A percentile compares a stretch with the other conserved stretches of the same genome.
phyloP scores from a whole-genome alignment of 75 land plant genomes.

The Azolla pinnata region DNA sequence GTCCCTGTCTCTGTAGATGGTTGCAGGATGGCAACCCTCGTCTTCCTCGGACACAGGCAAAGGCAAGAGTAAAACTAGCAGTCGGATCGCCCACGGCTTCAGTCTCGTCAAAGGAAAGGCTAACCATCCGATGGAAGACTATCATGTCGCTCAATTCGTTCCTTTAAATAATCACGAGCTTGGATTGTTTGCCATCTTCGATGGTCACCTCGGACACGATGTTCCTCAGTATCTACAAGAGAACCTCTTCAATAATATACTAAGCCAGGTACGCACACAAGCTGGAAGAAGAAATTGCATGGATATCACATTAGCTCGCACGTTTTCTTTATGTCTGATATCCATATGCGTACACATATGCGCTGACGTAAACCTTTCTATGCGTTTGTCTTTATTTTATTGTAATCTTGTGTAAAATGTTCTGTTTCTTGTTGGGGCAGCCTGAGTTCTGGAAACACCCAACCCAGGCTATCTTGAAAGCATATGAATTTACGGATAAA shows the following conservation, averaged over 20 bases:
- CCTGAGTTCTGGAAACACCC: slow-evolving; percentile 51
- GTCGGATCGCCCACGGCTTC: slow-evolving; percentile 43
- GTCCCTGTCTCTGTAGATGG: slow-evolving; percentile 7
- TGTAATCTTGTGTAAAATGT: neutral
- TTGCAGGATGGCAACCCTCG: slow-evolving; percentile 25
- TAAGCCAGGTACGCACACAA: slow-evolving; percentile 28
- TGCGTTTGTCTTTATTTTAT: too few relatives aligned
- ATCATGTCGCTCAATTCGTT: slow-evolving; percentile 46
- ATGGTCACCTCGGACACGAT: slow-evolving; percentile 64
- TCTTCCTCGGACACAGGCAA: slow-evolving; percentile 33
- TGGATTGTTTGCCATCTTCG: slow-evolving; percentile 71
- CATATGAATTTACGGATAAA: slow-evolving; percentile 32
- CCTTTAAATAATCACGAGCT: slow-evolving; percentile 38
- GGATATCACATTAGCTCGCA: too few relatives aligned
- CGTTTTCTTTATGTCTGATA: too few relatives aligned
- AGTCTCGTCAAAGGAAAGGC: slow-evolving; percentile 64
- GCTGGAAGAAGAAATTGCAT: too few relatives aligned
- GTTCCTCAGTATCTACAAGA: slow-evolving; percentile 60
- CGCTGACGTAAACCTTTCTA: too few relatives aligned
- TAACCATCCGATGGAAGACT: slow-evolving; percentile 79
- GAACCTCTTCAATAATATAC: slow-evolving; percentile 53
- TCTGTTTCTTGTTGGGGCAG: slow-evolving; percentile 12
- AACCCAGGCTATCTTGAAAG: slow-evolving; percentile 41
- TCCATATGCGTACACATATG: too few relatives aligned
- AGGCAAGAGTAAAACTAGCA: slow-evolving; percentile 43